Conservation (phyloP, 257 asterid species). For the Gentiana macrophylla region DNA sequence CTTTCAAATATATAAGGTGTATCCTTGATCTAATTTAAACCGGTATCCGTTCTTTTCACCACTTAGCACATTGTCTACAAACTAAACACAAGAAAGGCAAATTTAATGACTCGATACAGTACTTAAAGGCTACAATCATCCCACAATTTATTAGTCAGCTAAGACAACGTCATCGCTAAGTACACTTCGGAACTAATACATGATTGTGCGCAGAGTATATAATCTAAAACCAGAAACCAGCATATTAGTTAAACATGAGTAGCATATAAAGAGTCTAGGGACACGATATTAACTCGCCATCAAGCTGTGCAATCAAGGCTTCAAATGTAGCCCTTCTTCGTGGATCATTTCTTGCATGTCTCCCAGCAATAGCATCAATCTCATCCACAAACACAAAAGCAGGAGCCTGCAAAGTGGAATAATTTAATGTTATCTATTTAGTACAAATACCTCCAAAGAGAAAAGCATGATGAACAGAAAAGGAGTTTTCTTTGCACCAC, state of each 20-base stretch:
- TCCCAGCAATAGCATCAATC: conserved; percentile 99
- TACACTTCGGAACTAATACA: conserved; percentile 4
- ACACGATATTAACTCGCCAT: conserved; percentile 77
- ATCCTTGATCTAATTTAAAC: neutral
- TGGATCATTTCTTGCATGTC: conserved; percentile 87
- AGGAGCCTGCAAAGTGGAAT: conserved; percentile 67
- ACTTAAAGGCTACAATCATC: neutral
- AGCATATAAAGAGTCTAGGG: conserved; percentile 7
- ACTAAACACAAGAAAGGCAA: neutral
- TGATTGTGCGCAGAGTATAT: neutral
- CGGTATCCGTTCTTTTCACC: neutral
- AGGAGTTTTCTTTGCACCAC: neutral
- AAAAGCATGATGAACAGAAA: neutral
- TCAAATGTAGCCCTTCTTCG: conserved; percentile 80
- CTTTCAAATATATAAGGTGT: neutral
- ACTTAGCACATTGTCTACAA: neutral
- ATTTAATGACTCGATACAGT: conserved; percentile 2
- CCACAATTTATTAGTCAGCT: neutral
- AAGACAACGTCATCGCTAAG: neutral
- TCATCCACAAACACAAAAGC: conserved; percentile 92
- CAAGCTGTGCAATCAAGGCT: conserved; percentile 89
- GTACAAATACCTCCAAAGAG: neutral
- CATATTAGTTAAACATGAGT: neutral
- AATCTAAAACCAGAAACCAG: neutral
- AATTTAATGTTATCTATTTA: conserved; percentile 8